phyloP scores from a whole-genome alignment of 2,329 filamentous ascomycete species.

The Cladorrhinum sp. region DNA sequence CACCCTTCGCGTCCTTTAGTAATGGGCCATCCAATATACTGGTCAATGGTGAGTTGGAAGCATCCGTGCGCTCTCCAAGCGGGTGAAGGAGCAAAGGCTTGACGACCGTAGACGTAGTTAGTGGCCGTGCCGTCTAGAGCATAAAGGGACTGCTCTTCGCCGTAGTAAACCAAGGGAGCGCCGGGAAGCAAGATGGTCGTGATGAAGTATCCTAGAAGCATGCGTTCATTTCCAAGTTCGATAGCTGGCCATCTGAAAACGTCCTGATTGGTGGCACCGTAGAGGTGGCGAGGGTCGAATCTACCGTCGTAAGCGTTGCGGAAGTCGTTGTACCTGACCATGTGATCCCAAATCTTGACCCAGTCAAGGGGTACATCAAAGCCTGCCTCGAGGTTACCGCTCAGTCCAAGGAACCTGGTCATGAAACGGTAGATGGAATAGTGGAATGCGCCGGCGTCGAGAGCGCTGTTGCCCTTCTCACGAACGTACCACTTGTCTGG shows the following conservation, averaged over 20 bases:
- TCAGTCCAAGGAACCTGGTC: conserved; percentile 58
- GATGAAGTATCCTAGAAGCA: conserved; percentile 56
- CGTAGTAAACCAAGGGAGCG: conserved; percentile 58
- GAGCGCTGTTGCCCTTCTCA: conserved; percentile 47
- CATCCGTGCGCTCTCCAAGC: conserved; percentile 64
- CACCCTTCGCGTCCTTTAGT: conserved; percentile 51
- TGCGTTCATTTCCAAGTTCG: conserved; percentile 52
- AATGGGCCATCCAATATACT: conserved; percentile 55
- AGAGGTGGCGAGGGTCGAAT: conserved; percentile 62
- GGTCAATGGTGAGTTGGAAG: conserved; percentile 51
- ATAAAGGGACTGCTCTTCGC: conserved; percentile 63
- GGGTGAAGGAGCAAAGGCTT: conserved; percentile 57
- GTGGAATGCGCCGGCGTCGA: conserved; percentile 61
- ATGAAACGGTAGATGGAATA: conserved; percentile 63
- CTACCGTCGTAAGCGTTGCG: conserved; percentile 26
- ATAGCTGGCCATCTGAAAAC: conserved; percentile 63
- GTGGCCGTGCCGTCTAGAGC: conserved; percentile 58
- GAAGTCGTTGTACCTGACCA: conserved; percentile 49
- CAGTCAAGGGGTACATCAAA: conserved; percentile 55
- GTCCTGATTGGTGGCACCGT: conserved; percentile 62
- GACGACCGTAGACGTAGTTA: conserved; percentile 63
- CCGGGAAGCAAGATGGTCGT: conserved; percentile 58
- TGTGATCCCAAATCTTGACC: conserved; percentile 48
- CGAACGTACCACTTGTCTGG: conserved; percentile 45
- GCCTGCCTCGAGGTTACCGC: conserved; percentile 53